Base-by-base conservation (phyloP, 768 basidiomycete genomes). In the Tricholoma bakamatsutake region DNA sequence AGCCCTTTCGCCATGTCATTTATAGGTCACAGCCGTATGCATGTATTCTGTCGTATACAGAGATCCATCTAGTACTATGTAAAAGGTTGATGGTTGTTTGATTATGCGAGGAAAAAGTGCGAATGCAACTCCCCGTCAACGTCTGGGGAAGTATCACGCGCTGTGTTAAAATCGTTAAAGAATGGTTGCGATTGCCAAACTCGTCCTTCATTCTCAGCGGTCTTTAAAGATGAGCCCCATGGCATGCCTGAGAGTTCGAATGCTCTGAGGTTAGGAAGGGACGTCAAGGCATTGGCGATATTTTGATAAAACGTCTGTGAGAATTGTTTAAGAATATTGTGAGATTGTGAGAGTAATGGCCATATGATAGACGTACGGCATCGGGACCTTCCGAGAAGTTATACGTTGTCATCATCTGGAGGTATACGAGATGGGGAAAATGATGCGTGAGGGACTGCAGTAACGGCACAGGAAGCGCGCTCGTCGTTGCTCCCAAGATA, bases 171-270 rank as follows among this genome's bases (percentile, higher is more conserved):
- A 50, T 66, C 64, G 49, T 58, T 62, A 46, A 69, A 66, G 12
- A 81, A 69, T 15, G 81, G 73, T 45, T 77, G 73, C 1, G 81
- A 80, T 66, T 79, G 78, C 83, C 83, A 84, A 5, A 77, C 70
- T 30, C 73, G 73, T 57, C 74, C 77, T 37, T 73, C 66, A 31
- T 77, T 72, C 52, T 75, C 68, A 48, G 73, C 66, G 52, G 71
- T 65, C 59, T 76, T 75, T 46, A 69, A 74, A n/a, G 77, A 75
- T 5, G 81, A 83, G 48, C 79, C 76, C 87, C 88, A 90, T 60
- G 85, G 85, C 71, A 90, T 81, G 33, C 88, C 89, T 47, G 80
- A 84, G 28, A 90, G 79, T 65, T 90, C 88, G 63, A 88, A 88
- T 46, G 80, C 79, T 58, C 78, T 72, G 34, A 90, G 77, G 53